These are phyloP conservation scores for slime mould (Dictyostelium discoideum) DNA, from an alignment of 78 protist species.

Conservation along the genomic window DNA sequence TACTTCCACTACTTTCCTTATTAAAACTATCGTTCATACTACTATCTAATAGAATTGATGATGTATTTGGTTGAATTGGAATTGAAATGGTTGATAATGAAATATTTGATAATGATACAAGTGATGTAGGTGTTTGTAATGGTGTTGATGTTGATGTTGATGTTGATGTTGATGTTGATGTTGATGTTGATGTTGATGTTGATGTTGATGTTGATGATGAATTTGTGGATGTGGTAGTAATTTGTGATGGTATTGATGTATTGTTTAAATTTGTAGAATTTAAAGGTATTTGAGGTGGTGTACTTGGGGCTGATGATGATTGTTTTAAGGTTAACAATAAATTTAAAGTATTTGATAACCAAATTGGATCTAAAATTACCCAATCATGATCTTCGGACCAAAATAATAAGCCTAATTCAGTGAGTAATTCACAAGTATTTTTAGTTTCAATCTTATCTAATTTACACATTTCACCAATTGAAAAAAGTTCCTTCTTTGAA, in stretches of 20 bases:
- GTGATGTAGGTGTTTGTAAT: not conserved
- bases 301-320: not conserved
- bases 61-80: not conserved
- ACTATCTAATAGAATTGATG: not conserved
- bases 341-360: slow-evolving; percentile 36
- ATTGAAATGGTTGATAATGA: not conserved
- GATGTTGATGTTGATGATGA: not conserved
- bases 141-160: not conserved
- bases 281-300: not conserved
- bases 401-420: slow-evolving; percentile 38
- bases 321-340: slow-evolving; percentile 30
- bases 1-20: not conserved
- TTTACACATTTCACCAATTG: slow-evolving; percentile 68
- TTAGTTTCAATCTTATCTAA: slow-evolving; percentile 43
- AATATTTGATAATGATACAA: not conserved
- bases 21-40: slow-evolving; percentile 1
- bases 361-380: slow-evolving; percentile 49
- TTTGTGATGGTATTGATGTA: not conserved
- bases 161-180: not conserved
- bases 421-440: slow-evolving; percentile 17
- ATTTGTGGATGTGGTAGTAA: not conserved
- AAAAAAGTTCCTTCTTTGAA: slow-evolving; percentile 19
- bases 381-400: slow-evolving; percentile 63
- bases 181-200: not conserved
- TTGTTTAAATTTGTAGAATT: not conserved